Evolutionary conservation across 139 green algal genomes (phyloP), one percentile per base, ranked within the genome.

Genomic region (Pleodorina starrii): DNA sequence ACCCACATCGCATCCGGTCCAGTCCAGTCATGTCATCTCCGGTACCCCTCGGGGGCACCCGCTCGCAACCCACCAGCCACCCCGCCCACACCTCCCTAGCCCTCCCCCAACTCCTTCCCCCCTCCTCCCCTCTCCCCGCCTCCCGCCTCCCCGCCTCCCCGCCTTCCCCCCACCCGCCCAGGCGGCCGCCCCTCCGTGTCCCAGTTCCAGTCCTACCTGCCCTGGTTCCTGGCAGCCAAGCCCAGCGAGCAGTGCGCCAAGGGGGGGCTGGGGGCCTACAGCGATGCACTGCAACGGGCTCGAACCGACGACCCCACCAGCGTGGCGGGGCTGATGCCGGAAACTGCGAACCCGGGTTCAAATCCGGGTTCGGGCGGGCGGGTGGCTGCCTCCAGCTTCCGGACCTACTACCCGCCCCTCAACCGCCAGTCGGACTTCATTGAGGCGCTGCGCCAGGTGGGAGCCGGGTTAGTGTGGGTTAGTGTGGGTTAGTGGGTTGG

Each of bases 371-470:
- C 21, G 29, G 19, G 29, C 0, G 94, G 95, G 40, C 23, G 94
- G 5, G 90, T 98, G 36, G 80, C 76, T 0, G 95, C 97, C 4
- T 97, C 94, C 38, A 86, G 91, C 40, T 99, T 99, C 94, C 85
- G 96, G 25, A 94, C 96, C n/a, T 97, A 95, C 84, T 97, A 99
- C 89, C 94, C 94, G 25, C 93, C 96, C 0, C 92, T 99, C 21
- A 92, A 87, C 81, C 66, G 86, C 23, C 97, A 99, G 93, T 25
- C 89, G 40, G 96, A 99, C 79, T 99, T 98, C 92, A 98, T 98
- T 40, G 38, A 66, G 2, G 96, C 96, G 17, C 80, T 99, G 44
- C 35, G 60, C 0, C 79, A 92, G 5, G 91, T 90, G 32, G 43
- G 91, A 0, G 46, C 50, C 16, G 50, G 9, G n/a, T n/a, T n/a